phyloP scores from a whole-genome alignment of 2,329 filamentous ascomycete genomes.

The Incumbomyces lentus region DNA sequence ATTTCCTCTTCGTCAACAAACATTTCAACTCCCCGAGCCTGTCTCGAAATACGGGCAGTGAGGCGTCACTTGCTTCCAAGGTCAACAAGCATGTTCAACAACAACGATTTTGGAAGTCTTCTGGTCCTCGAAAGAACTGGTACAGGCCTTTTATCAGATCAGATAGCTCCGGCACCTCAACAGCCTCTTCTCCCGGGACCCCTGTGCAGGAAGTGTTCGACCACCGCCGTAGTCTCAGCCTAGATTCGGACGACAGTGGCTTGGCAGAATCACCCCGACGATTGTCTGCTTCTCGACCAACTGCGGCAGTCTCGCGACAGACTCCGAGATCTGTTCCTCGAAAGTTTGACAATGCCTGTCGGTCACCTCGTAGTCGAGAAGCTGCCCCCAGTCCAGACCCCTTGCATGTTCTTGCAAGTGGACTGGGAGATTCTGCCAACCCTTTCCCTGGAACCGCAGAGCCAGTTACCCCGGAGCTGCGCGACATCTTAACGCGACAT shows the following conservation, averaged over 20 bases:
- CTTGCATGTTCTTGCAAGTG: neutral
- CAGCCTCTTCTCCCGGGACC: neutral
- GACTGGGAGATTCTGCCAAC: neutral
- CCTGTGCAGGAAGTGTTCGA: neutral
- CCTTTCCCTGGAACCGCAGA: neutral
- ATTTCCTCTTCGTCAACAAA: constrained; percentile 5
- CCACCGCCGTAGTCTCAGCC: neutral
- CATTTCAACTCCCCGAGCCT: constrained; percentile 3
- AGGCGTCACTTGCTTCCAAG: constrained; percentile 4
- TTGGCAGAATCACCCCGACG: neutral
- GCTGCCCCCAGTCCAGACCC: neutral
- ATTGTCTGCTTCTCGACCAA: neutral
- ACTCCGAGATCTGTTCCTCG: neutral
- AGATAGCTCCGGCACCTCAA: neutral
- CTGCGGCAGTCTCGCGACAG: neutral
- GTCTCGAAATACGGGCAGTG: constrained; percentile 3
- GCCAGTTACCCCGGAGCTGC: neutral
- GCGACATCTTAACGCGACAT: neutral
- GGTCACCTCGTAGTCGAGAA: neutral
- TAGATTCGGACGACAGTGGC: neutral
- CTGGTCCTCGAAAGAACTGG: constrained; percentile 3
- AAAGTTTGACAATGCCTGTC: too few species aligned
- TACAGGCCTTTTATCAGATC: constrained; percentile 4
- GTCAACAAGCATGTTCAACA: constrained; percentile 6
- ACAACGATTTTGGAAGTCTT: constrained; percentile 1